phyloP scores from a whole-genome alignment of 331 rosid genomes.

The Pyrus hybrid region DNA sequence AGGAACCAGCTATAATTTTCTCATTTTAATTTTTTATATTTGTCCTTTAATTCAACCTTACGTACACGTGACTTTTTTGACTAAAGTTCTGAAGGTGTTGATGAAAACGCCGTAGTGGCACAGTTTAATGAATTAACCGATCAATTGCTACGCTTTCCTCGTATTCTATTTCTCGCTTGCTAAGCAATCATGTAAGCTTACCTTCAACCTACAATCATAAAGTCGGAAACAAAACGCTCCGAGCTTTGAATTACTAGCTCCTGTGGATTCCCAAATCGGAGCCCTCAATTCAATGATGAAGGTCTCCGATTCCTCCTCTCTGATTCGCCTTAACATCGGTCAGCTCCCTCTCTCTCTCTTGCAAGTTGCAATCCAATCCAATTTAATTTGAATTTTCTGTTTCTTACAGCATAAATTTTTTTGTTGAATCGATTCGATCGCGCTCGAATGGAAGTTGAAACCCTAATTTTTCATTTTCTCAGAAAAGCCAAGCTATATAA shows the following conservation, averaged over 20 bases:
- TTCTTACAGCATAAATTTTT: background rate
- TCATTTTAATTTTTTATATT: too few species aligned
- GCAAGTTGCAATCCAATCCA: background rate
- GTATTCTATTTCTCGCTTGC: too few species aligned
- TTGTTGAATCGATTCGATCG: background rate
- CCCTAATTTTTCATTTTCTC: conserved; percentile 1
- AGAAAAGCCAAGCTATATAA: background rate
- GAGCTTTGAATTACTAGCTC: background rate
- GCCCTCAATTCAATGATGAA: conserved; percentile 24
- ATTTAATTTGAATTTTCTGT: background rate
- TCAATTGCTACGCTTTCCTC: too few species aligned
- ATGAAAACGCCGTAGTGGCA: too few species aligned
- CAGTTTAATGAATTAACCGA: too few species aligned
- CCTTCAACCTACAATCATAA: too few species aligned
- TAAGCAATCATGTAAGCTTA: too few species aligned
- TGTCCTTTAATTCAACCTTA: accelerated
- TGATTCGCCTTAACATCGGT: conserved; percentile 74
- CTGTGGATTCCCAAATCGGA: background rate
- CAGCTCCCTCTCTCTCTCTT: background rate
- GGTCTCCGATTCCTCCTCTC: conserved; percentile 35
- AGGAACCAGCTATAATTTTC: too few species aligned
- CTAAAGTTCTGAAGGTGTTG: too few species aligned
- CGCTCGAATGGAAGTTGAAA: background rate
- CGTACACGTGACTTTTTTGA: accelerated
- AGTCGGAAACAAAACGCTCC: too few species aligned